Base-by-base conservation (phyloP, 441 rosid genomes). In the Flueggea neowawraea region DNA sequence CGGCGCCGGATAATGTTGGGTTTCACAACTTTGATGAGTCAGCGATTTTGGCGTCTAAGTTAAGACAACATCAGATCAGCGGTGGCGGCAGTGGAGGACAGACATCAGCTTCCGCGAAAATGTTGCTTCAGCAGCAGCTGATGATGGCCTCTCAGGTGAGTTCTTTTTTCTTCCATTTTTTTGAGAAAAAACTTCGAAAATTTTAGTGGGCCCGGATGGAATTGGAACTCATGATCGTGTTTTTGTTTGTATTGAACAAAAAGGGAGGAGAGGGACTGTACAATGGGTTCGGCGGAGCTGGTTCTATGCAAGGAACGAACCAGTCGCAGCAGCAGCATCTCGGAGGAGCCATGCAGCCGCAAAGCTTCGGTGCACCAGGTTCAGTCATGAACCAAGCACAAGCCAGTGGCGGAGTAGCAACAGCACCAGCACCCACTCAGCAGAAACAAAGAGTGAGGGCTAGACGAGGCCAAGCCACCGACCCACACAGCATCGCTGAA, bases 401-500 rank as follows among this genome's bases (percentile, higher is more conserved):
- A 28, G 88, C 80, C 53, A 76, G 62, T 8, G 78, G 74, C 11
- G 80, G 73, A 14, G 64, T 4, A 15, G 59, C 14, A 4, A 44
- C 12, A 15, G 75, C 56, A 45, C 53, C 64, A 9, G 55, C 73
- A 16, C 78, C 82, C 2, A 77, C 76, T 11, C 95, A 87, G 76
- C 88, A 81, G 0, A 87, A 73, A 78, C 96, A 84, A 58, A 83
- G 87, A 71, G 85, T 89, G 52, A 77, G 98, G 76, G 98, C 98
- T 61, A 70, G 98, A 61, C 83, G 98, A 75, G 98, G 96, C 63
- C 98, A 92, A 79, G 98, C 98, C 41, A 92, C 98, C 55, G 98
- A 89, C 69, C 98, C 98, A 15, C 98, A 92, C 47, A 92, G 98
- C 66, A 89, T 92, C 12, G 98, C 98, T 60, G 98, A 92, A 76